These are phyloP conservation scores for Gautieria morchelliformis DNA, from an alignment of 768 basidiomycete genomes.

Conservation along the genomic window DNA sequence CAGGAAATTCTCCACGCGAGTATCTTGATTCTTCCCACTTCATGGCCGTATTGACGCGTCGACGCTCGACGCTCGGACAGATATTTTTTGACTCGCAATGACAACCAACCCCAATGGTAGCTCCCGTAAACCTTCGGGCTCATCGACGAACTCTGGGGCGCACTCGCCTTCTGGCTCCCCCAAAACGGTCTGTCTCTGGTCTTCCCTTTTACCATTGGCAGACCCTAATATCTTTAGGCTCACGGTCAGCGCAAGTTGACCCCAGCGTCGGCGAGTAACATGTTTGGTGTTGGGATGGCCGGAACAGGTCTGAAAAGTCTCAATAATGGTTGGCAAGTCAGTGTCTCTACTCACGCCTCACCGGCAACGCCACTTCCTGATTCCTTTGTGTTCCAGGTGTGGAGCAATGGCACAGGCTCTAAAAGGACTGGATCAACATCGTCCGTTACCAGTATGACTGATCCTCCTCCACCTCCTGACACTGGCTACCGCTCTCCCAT, in stretches of 20 bases:
- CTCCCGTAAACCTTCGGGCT: slow-evolving; percentile 59
- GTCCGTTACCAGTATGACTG: slow-evolving; percentile 37
- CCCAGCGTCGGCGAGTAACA: slow-evolving; percentile 31
- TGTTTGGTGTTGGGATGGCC: slow-evolving; percentile 45
- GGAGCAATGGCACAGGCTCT: slow-evolving; percentile 42
- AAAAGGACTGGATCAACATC: slow-evolving; percentile 55
- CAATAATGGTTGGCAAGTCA: slow-evolving; percentile 61
- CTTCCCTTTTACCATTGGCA: slow-evolving; percentile 7
- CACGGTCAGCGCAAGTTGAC: slow-evolving; percentile 40
- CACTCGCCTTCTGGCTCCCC: slow-evolving; percentile 58
- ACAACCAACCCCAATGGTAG: slow-evolving; percentile 30
- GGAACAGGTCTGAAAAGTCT: slow-evolving; percentile 41
- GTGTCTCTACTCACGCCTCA: slow-evolving; percentile 9
- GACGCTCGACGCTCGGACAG: slow-evolving; percentile 16
- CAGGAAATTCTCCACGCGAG: slow-evolving; percentile 25
- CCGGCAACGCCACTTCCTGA: not conserved
- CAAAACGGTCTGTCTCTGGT: slow-evolving; percentile 35
- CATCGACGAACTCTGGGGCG: slow-evolving; percentile 53
- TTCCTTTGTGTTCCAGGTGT: slow-evolving; percentile 35
- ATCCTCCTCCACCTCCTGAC: slow-evolving; percentile 32
- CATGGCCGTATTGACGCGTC: not conserved
- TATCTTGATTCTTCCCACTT: slow-evolving; percentile 7
- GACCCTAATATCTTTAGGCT: slow-evolving; percentile 16
- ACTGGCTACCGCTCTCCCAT: slow-evolving; percentile 36
- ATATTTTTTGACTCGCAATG: slow-evolving; percentile 15